phyloP scores from a whole-genome alignment of 2,329 filamentous ascomycete species.

The Sporothrix humicola region DNA sequence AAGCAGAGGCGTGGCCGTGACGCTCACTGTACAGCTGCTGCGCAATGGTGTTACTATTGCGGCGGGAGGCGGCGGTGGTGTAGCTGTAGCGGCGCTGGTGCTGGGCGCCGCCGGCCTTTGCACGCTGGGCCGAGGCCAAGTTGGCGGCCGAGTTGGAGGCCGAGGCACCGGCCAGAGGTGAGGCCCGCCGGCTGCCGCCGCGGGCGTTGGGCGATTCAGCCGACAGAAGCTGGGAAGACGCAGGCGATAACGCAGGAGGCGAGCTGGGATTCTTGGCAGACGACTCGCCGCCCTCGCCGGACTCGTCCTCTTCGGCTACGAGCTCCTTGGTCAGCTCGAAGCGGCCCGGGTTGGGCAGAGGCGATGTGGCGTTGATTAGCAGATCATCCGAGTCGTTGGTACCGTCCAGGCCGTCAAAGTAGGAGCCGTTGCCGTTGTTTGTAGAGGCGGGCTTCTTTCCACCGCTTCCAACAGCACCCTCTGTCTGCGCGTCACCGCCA shows the following conservation, averaged over 20 bases:
- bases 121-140: constrained; percentile 45
- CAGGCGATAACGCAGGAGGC: neutral
- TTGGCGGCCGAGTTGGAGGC: constrained; percentile 33
- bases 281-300: neutral
- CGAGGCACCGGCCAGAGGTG: constrained; percentile 41
- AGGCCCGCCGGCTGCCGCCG: constrained; percentile 31
- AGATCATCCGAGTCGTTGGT: constrained; percentile 64
- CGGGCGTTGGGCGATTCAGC: neutral
- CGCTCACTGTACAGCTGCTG: constrained; percentile 56
- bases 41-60: constrained; percentile 58
- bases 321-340: constrained; percentile 67
- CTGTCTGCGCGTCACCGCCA: neutral
- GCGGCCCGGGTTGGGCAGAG: constrained; percentile 74
- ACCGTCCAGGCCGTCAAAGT: constrained; percentile 29
- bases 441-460: constrained; percentile 41
- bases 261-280: constrained; percentile 1
- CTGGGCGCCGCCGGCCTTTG: constrained; percentile 53
- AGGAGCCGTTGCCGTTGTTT: constrained; percentile 6
- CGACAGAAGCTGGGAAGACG: neutral
- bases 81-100: constrained; percentile 62
- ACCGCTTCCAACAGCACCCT: constrained; percentile 39
- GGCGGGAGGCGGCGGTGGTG: constrained; percentile 54
- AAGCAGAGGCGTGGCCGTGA: constrained; percentile 32
- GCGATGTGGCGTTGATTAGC: constrained; percentile 67
- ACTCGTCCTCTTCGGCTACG: constrained; percentile 49